Conservation (phyloP, 371 early-diverging fungal genomes). For the Mortierella polycephala region DNA sequence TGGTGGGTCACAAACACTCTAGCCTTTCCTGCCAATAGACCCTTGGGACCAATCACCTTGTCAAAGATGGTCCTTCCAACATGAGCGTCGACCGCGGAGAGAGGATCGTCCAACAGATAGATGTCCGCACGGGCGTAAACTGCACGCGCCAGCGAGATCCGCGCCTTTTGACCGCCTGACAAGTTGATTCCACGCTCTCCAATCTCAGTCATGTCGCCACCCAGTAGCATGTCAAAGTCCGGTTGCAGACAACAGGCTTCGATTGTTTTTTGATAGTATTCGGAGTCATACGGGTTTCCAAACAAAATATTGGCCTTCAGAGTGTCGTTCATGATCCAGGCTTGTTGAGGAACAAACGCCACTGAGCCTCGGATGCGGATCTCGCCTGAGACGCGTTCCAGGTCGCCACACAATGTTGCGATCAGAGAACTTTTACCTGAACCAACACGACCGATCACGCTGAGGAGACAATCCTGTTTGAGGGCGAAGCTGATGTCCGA, state of each 20-base stretch:
- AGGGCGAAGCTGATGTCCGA: no score
- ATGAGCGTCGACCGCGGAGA: constrained; percentile 76
- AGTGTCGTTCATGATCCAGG: constrained; percentile 94
- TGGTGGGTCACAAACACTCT: no score
- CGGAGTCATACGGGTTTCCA: constrained; percentile 79
- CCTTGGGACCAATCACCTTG: constrained; percentile 74
- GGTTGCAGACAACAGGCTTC: constrained; percentile 63
- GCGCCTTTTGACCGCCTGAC: constrained; percentile 84
- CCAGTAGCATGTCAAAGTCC: constrained; percentile 80
- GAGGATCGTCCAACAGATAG: constrained; percentile 17
- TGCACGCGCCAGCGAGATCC: constrained; percentile 80
- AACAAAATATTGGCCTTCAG: constrained; percentile 93
- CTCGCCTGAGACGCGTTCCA: constrained; percentile 72
- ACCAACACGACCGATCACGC: constrained; percentile 81
- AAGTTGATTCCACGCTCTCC: constrained; percentile 92
- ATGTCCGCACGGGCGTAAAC: constrained; percentile 93
- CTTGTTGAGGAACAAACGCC: constrained; percentile 88
- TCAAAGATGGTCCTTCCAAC: constrained; percentile 82
- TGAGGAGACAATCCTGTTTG: no score
- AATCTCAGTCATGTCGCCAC: constrained; percentile 91
- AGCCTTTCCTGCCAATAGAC: no score
- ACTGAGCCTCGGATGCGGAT: constrained; percentile 57
- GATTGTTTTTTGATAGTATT: constrained; percentile 72
- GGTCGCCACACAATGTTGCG: constrained; percentile 86
- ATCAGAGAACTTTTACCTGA: constrained; percentile 86